These are phyloP conservation scores for Colletotrichum brevisporum DNA, from an alignment of 2,329 filamentous ascomycete genomes.

Conservation along the genomic window DNA sequence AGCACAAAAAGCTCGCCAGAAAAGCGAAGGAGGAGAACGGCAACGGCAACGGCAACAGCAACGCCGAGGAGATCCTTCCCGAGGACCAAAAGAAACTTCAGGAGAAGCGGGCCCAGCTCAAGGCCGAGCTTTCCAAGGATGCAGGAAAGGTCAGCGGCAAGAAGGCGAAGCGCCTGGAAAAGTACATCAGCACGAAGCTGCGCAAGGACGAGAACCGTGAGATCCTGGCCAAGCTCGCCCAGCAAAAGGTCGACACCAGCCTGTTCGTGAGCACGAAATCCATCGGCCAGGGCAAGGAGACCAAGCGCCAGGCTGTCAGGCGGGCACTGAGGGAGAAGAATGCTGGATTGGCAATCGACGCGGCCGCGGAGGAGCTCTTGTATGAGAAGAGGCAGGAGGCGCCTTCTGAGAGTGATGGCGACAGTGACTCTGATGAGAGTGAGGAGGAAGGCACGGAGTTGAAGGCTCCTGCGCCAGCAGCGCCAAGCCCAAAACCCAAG, in stretches of 20 bases:
- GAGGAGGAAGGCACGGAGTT: conserved; percentile 30
- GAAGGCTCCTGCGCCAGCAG: conserved; percentile 14
- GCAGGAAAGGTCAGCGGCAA: conserved; percentile 70
- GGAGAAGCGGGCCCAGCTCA: conserved; percentile 68
- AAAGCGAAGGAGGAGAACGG: conserved; percentile 58
- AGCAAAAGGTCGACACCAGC: conserved; percentile 84
- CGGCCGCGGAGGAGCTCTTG: conserved; percentile 68
- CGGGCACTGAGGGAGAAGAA: conserved; percentile 75
- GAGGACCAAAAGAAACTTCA: conserved; percentile 63
- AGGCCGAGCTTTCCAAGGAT: conserved; percentile 66
- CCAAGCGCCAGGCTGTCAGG: conserved; percentile 77
- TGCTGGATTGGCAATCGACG: conserved; percentile 71
- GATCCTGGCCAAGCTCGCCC: conserved; percentile 85
- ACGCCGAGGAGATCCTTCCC: conserved; percentile 67
- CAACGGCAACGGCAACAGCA: conserved; percentile 57
- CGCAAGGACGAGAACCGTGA: conserved; percentile 93
- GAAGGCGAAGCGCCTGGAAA: conserved; percentile 77
- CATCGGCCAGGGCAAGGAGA: conserved; percentile 80
- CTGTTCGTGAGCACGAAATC: conserved; percentile 83
- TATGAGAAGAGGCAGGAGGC: conserved; percentile 58
- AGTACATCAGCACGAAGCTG: conserved; percentile 88
- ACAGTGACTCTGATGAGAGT: conserved; percentile 50
- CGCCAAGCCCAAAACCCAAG: conserved; percentile 20
- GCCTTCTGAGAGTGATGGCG: conserved; percentile 45
- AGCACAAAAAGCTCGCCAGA: conserved; percentile 78